Conservation (phyloP, 257 asterid species). For the Jaltomata sinuosa region DNA sequence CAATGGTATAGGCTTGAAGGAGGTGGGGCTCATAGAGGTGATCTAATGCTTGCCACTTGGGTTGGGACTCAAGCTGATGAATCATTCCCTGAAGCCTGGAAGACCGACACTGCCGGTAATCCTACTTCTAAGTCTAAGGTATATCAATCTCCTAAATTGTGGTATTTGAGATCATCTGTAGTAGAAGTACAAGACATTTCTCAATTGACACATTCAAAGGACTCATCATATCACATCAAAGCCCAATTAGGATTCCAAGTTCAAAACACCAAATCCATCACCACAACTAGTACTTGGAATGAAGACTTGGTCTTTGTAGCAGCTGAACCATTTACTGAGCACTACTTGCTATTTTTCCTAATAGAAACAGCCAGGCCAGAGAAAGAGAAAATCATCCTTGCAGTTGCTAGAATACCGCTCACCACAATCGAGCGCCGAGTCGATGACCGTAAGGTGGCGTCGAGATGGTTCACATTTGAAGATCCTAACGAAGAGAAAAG, state of each 20-base stretch:
- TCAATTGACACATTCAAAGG: conserved; percentile 20
- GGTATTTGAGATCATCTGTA: conserved; percentile 69
- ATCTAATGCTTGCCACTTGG: conserved; percentile 94
- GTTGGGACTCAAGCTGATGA: conserved; percentile 90
- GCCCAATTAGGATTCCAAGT: conserved; percentile 65
- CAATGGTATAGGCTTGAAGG: conserved; percentile 93
- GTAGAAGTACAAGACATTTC: conserved; percentile 72
- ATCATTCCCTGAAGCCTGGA: conserved; percentile 87
- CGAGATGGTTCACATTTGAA: conserved; percentile 76
- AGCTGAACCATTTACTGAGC: conserved; percentile 72
- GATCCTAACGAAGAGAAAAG: conserved; percentile 45
- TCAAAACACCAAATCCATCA: conserved; percentile 46
- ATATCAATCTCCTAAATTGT: conserved; percentile 78
- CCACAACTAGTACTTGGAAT: conserved; percentile 50
- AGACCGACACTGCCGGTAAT: conserved; percentile 55
- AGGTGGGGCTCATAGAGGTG: conserved; percentile 79
- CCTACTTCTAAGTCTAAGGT: conserved; percentile 57
- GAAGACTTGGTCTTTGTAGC: conserved; percentile 72
- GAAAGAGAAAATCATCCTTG: conserved; percentile 42
- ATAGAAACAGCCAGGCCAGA: conserved; percentile 36
- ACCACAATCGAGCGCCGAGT: conserved; percentile 65
- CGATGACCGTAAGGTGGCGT: conserved; percentile 68
- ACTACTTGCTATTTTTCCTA: conserved; percentile 27
- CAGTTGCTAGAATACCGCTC: conserved; percentile 48
- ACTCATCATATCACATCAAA: conserved; percentile 42